Evolutionary conservation across 1,284 basidiomycete genomes (phyloP).

Genomic region (Kwoniella shivajii): DNA sequence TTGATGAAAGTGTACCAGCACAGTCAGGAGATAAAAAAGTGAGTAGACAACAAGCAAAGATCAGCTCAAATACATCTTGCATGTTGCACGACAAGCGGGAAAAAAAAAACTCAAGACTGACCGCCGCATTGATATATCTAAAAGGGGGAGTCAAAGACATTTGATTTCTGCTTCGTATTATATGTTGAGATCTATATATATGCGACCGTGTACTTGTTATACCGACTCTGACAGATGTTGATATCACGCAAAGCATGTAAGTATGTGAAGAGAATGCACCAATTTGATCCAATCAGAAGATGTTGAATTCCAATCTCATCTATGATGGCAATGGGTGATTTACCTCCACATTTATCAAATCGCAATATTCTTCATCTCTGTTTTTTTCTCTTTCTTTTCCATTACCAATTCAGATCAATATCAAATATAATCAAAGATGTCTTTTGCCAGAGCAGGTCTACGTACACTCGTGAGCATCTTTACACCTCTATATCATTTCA

Average conservation of each 20-base stretch:
- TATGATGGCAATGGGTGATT: too few relatives aligned
- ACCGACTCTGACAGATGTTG: background rate
- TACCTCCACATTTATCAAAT: background rate
- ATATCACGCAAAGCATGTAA: background rate
- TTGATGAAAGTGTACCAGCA: background rate
- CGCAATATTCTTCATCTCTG: background rate
- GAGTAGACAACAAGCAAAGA: too few relatives aligned
- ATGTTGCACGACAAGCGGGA: too few relatives aligned
- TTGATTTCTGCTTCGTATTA: background rate
- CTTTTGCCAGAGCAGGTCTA: slow-evolving; percentile 49
- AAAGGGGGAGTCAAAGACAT: slow-evolving; percentile 44
- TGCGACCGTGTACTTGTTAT: background rate
- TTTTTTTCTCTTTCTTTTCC: slow-evolving; percentile 1
- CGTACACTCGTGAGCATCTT: slow-evolving; percentile 42
- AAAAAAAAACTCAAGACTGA: too few relatives aligned
- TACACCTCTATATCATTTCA: background rate
- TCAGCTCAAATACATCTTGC: too few relatives aligned
- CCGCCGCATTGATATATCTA: slow-evolving; percentile 50
- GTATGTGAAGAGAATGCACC: background rate
- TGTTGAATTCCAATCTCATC: background rate
- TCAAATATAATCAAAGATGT: slow-evolving; percentile 30
- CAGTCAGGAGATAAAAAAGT: background rate
- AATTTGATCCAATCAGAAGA: slow-evolving; percentile 5
- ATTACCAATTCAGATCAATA: background rate
- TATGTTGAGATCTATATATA: background rate